Evolutionary conservation across 345 rosid species (phyloP), one percentile per base, ranked within the genome.

Genomic region (Salix caprea): DNA sequence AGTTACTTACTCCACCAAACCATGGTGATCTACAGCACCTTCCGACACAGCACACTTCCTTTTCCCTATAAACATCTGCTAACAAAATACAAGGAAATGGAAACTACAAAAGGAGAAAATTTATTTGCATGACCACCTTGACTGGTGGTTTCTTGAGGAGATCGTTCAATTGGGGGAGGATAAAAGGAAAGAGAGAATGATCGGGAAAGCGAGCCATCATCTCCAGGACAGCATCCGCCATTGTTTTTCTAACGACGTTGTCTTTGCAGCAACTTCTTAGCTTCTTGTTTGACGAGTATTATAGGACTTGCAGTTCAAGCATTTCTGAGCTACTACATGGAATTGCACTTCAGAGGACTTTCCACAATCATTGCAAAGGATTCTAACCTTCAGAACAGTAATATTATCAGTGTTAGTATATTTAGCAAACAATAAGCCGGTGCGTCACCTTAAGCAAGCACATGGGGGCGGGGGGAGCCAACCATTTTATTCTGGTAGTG

Each of bases 341-440:
- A 77, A 92, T 50, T 79, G 87, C 5, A 90, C 97, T 36, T 85
- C 77, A 3, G 93, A 87, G 32, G 80, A 88, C 36, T 72, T 86
- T 50, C 88, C 94, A 15, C 98, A 94, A 70, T 94, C 98, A 65
- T 91, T 94, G 82, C 98, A 94, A 9, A 94, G 93, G 73, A 94
- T 94, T 83, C 87, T 80, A 21, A 94, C 96, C 98, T 91, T 90
- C 54, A 26, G 26, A 28, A 6, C 65, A n/a, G 8, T 44, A 13
- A 23, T 37, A 28, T 40, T 2, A 40, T 12, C 44, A 40, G 44
- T 40, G 2, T 10, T 10, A 62, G 56, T 40, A 3, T 18, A 13
- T 37, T 14, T 72, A 13, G 7, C 34, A 60, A 23, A 5, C n/a
- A 13, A 11, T 14, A 18, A 16, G 58, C 23, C n/a, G 9, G 58